Evolutionary conservation across 2,329 filamentous ascomycete genomes (phyloP).

Genomic region (Canariomyces notabilis): DNA sequence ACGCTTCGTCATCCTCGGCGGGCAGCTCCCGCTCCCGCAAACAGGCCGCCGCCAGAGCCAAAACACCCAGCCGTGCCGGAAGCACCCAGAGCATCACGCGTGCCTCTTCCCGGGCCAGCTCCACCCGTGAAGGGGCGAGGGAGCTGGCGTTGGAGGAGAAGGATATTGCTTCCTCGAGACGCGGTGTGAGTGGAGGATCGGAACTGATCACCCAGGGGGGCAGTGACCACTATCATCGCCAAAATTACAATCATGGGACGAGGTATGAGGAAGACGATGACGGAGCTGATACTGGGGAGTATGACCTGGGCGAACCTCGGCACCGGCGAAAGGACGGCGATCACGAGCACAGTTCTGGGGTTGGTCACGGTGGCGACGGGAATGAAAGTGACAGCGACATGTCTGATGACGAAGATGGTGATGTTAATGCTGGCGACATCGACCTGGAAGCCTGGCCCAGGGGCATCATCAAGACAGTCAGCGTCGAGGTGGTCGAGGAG

Average conservation of each 20-base stretch:
- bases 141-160: not conserved
- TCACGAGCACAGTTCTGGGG: not conserved
- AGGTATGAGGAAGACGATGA: not conserved
- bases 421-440: conserved; percentile 14
- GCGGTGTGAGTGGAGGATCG: not conserved
- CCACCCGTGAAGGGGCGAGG: conserved; percentile 3
- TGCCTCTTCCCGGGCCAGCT: conserved; percentile 12
- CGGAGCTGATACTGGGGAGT: not conserved
- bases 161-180: not conserved
- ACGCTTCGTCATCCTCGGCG: conserved; percentile 5
- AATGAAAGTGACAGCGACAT: not conserved
- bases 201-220: conserved; percentile 25
- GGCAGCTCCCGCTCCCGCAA: not conserved
- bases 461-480: conserved; percentile 37
- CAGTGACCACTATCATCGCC: not conserved
- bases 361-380: not conserved
- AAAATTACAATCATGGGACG: no score
- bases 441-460: conserved; percentile 29
- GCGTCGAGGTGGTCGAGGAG: conserved; percentile 34
- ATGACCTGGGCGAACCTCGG: conserved; percentile 9
- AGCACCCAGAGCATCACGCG: conserved; percentile 15
- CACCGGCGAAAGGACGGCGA: conserved; percentile 5
- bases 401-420: not conserved
- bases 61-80: conserved; percentile 14
- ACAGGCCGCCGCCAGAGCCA: not conserved